phyloP scores from a whole-genome alignment of 2,329 filamentous ascomycete species.

The Penicillium concentricum region DNA sequence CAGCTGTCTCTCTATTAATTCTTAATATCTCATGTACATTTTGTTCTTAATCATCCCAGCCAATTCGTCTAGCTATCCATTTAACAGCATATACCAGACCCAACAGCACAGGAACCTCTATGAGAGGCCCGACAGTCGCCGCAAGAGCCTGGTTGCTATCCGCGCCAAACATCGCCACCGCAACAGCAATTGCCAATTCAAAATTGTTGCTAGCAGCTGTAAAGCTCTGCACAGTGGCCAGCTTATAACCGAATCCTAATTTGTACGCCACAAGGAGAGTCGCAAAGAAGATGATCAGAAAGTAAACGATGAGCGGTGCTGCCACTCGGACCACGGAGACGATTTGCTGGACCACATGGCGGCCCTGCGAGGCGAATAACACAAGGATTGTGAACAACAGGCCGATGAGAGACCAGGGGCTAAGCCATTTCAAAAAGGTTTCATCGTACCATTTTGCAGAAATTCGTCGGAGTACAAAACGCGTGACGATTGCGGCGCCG shows the following conservation, averaged over 20 bases:
- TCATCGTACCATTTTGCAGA: constrained; percentile 64
- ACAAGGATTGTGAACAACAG: constrained; percentile 84
- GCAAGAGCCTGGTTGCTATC: constrained; percentile 78
- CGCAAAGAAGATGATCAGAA: constrained; percentile 68
- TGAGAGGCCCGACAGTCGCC: constrained; percentile 77
- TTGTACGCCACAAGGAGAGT: constrained; percentile 63
- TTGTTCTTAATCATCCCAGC: constrained; percentile 10
- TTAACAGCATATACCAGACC: constrained; percentile 72
- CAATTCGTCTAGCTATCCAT: constrained; percentile 26
- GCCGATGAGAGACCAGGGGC: constrained; percentile 76
- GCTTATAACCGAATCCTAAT: constrained; percentile 71
- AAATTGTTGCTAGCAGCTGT: constrained; percentile 93
- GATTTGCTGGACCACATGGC: constrained; percentile 75
- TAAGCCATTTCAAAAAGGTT: constrained; percentile 67
- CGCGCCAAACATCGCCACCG: constrained; percentile 75
- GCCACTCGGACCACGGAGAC: constrained; percentile 78
- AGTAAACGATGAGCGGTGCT: constrained; percentile 80
- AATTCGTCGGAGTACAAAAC: constrained; percentile 59
- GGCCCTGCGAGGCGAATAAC: constrained; percentile 78
- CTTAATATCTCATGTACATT: neutral
- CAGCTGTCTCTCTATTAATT: neutral
- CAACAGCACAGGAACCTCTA: constrained; percentile 81
- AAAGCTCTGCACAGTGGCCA: constrained; percentile 76
- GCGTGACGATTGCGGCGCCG: constrained; percentile 73
- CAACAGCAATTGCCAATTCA: constrained; percentile 85